Conservation (phyloP, 805 yeast genomes). For the Yarrowia divulgata region DNA sequence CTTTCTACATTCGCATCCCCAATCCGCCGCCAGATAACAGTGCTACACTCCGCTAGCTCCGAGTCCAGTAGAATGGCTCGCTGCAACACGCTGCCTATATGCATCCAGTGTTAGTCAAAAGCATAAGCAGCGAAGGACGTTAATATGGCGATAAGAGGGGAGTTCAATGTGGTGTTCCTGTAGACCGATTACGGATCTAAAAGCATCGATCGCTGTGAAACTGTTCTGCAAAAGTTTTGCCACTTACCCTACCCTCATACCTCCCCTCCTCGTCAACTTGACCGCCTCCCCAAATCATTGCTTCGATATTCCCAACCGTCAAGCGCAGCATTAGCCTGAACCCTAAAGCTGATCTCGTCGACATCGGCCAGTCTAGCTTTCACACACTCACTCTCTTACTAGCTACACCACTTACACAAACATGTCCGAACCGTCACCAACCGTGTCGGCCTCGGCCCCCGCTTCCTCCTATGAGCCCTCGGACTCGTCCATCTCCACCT, state of each 20-base stretch:
- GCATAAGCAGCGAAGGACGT: background rate
- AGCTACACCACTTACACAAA: background rate
- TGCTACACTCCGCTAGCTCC: background rate
- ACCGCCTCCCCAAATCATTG: background rate
- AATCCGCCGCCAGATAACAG: background rate
- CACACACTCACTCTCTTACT: background rate
- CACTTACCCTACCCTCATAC: background rate
- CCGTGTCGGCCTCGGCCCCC: conserved; percentile 28
- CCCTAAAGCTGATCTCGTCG: conserved; percentile 30
- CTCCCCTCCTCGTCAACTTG: background rate
- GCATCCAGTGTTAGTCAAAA: background rate
- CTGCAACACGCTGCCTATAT: conserved; percentile 24
- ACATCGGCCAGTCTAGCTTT: background rate
- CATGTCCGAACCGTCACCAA: conserved; percentile 20
- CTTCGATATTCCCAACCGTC: conserved; percentile 15
- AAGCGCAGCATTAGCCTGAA: conserved; percentile 16
- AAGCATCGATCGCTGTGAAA: too few species aligned
- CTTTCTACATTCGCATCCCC: background rate
- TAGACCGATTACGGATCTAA: background rate
- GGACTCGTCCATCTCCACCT: conserved; percentile 35
- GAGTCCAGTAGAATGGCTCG: conserved; percentile 27
- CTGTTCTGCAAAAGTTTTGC: background rate
- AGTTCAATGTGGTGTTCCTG: background rate
- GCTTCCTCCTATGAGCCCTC: conserved; percentile 20
- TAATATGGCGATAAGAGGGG: background rate